Evolutionary conservation across 1,284 basidiomycete genomes (phyloP).

Genomic region (Rhodotorula sp.): DNA sequence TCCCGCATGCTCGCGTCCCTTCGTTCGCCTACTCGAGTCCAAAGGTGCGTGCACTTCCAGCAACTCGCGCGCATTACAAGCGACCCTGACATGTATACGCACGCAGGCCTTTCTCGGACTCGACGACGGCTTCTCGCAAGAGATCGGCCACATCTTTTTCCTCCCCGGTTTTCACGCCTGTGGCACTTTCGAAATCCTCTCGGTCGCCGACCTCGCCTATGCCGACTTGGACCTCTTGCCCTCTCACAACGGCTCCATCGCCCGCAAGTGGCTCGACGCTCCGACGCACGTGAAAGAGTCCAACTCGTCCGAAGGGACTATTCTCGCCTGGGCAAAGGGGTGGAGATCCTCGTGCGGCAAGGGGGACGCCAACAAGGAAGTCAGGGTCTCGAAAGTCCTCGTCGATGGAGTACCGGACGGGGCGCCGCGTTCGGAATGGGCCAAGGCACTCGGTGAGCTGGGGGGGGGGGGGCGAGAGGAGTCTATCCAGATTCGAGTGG

Average conservation of each 20-base stretch:
- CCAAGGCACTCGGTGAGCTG: conserved; percentile 3
- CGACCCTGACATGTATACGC: too few relatives aligned
- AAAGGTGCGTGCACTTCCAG: not conserved
- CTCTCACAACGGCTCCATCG: not conserved
- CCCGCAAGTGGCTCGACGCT: not conserved
- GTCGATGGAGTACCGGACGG: not conserved
- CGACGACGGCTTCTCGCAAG: conserved; percentile 11
- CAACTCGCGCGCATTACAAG: too few relatives aligned
- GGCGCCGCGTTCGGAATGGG: not conserved
- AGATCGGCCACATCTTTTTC: conserved; percentile 16
- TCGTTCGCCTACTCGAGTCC: conserved; percentile 16
- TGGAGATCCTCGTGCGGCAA: conserved; percentile 19
- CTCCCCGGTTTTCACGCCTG: conserved; percentile 23
- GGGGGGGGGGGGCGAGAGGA: too few relatives aligned
- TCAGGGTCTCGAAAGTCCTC: conserved; percentile 5
- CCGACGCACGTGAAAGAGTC: not conserved
- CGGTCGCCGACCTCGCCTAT: not conserved
- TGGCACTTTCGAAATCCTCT: conserved; percentile 14
- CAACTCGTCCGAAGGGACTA: conserved; percentile 14
- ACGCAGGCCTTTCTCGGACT: conserved; percentile 15
- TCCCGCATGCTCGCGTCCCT: not conserved
- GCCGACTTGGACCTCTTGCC: conserved; percentile 10
- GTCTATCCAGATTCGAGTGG: not conserved
- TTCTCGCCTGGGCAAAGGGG: conserved; percentile 11
- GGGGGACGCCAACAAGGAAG: conserved; percentile 22